Evolutionary conservation across 441 rosid species (phyloP).

Genomic region (Populus hybrid): DNA sequence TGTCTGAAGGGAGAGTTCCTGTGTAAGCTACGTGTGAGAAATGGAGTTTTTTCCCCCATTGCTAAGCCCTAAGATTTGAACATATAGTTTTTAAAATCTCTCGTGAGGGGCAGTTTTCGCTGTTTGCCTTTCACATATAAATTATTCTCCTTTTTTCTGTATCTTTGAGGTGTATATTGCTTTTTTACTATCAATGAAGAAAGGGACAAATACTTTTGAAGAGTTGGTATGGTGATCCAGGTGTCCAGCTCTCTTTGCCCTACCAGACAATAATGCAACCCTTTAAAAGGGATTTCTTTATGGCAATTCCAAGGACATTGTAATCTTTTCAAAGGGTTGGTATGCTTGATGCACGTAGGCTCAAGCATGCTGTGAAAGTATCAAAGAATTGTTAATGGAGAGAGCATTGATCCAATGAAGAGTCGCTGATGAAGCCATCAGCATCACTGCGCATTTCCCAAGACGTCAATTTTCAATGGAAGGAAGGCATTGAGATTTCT

Average conservation of each 20-base stretch:
- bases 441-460: not conserved
- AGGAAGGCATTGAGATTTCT: not conserved
- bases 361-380: too few species aligned
- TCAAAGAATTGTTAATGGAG: not conserved
- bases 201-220: not conserved
- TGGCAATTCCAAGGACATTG: not conserved
- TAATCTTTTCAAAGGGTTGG: too few species aligned
- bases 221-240: not conserved
- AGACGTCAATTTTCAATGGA: not conserved
- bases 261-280: not conserved
- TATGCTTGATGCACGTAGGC: not conserved
- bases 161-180: not conserved
- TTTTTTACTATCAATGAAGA: not conserved
- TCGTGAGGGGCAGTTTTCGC: conserved; percentile 15
- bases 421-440: not conserved
- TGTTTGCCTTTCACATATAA: conserved; percentile 4
- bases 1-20: not conserved
- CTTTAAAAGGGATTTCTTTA: not conserved
- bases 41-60: not conserved
- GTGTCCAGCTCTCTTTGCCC: too few species aligned
- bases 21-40: not conserved
- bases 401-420: not conserved
- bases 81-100: not conserved
- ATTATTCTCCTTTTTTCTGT: not conserved
- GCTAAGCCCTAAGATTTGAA: not conserved